These are phyloP conservation scores for Phaseolus coccineus DNA, from an alignment of 331 rosid genomes.

Conservation along the genomic window DNA sequence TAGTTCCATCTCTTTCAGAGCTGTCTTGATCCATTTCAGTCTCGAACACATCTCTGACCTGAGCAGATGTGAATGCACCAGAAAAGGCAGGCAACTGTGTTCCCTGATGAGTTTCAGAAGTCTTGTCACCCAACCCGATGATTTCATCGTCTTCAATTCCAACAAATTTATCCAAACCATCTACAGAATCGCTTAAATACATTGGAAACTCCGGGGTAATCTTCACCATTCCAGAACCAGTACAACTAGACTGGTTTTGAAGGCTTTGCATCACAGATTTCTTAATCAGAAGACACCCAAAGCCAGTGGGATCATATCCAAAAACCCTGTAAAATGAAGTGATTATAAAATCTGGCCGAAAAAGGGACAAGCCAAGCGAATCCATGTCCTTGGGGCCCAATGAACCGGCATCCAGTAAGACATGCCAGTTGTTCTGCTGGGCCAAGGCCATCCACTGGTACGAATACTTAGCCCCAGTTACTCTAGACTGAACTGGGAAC, in stretches of 20 bases:
- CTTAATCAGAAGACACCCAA: conserved; percentile 95
- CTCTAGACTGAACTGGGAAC: conserved; percentile 97
- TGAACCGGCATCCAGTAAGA: conserved; percentile 95
- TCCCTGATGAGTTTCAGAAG: conserved; percentile 70
- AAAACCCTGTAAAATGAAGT: conserved; percentile 97
- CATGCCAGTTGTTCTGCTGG: conserved; percentile 98
- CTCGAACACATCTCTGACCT: conserved; percentile 95
- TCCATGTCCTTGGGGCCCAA: conserved; percentile 99
- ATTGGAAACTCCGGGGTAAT: conserved; percentile 93
- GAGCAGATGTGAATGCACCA: conserved; percentile 88
- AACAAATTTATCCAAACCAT: conserved; percentile 72
- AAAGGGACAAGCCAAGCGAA: conserved; percentile 91
- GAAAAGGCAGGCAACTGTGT: conserved; percentile 93
- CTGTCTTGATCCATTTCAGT: conserved; percentile 94
- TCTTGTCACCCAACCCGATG: conserved; percentile 55
- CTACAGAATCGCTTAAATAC: conserved; percentile 88
- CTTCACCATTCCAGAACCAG: conserved; percentile 97
- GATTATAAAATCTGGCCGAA: conserved; percentile 92
- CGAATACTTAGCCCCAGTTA: conserved; percentile 93
- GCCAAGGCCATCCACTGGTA: conserved; percentile 99
- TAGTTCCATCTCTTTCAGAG: conserved; percentile 91
- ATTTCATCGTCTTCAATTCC: conserved; percentile 73
- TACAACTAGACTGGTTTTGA: conserved; percentile 87
- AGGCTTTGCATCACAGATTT: conserved; percentile 90
- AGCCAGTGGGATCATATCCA: conserved; percentile 95